phyloP scores from a whole-genome alignment of 139 green algal species.

The Astrephomene gubernaculifera region DNA sequence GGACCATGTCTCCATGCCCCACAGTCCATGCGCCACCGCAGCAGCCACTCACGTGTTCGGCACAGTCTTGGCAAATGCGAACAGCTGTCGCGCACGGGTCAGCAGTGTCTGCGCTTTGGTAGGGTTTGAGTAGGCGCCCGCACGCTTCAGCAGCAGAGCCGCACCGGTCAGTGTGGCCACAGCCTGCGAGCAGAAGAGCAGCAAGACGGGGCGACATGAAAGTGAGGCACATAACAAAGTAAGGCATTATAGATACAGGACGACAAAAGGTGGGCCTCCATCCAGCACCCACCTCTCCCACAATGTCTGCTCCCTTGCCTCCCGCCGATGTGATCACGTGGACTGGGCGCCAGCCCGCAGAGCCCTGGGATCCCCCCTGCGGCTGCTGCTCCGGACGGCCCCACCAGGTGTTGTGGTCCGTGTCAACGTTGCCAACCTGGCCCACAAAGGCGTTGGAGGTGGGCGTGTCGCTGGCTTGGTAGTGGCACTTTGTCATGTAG shows the following conservation, averaged over 20 bases:
- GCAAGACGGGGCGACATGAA: background rate
- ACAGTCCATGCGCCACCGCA: no score
- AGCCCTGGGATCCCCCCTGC: background rate
- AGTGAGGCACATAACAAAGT: background rate
- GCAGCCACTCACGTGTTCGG: background rate
- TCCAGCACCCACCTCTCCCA: slow-evolving; percentile 3
- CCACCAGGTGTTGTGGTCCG: slow-evolving; percentile 28
- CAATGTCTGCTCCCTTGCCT: slow-evolving; percentile 20
- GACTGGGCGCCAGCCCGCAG: slow-evolving; percentile 8
- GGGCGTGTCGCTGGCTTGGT: background rate
- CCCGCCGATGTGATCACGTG: background rate
- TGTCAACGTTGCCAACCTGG: slow-evolving; percentile 18
- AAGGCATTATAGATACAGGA: no score
- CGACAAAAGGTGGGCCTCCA: no score
- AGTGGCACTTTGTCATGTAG: slow-evolving; percentile 31
- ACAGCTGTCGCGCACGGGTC: slow-evolving; percentile 22
- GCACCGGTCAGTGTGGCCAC: background rate
- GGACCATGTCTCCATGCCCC: no score
- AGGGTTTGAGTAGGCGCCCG: background rate
- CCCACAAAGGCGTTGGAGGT: slow-evolving; percentile 10
- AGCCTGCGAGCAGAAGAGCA: background rate
- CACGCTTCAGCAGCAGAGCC: slow-evolving; percentile 9
- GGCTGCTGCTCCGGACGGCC: slow-evolving; percentile 39
- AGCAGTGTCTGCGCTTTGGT: background rate
- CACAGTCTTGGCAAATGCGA: slow-evolving; percentile 17